phyloP scores from a whole-genome alignment of 768 basidiomycete genomes.

The Amanita muscaria region DNA sequence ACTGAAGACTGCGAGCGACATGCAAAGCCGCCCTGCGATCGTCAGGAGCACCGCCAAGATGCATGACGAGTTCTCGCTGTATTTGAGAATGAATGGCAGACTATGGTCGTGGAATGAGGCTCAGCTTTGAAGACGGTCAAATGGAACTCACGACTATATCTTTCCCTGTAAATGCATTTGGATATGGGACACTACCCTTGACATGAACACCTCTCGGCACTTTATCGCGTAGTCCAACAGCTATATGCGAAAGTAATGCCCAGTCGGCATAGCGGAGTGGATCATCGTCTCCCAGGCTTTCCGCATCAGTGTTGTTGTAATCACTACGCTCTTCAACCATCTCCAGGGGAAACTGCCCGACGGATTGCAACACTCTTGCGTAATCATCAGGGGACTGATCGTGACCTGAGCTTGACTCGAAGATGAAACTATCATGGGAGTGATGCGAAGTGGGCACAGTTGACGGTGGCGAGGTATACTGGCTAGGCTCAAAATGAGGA shows the following conservation, averaged over 20 bases:
- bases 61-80: constrained; percentile 71
- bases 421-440: not conserved
- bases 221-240: constrained; percentile 82
- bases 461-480: not conserved
- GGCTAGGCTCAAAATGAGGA: not conserved
- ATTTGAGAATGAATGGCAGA: constrained; percentile 85
- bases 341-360: constrained; percentile 5
- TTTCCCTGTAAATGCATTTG: constrained; percentile 86
- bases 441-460: not conserved
- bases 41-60: constrained; percentile 63
- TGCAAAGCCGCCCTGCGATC: constrained; percentile 80
- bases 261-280: constrained; percentile 80
- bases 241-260: constrained; percentile 79
- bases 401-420: constrained; percentile 1
- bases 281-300: constrained; percentile 44
- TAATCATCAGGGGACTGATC: constrained; percentile 1
- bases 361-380: not conserved
- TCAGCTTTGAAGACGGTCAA: not conserved
- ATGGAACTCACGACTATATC: constrained; percentile 71
- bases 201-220: constrained; percentile 82
- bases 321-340: not conserved
- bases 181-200: constrained; percentile 90
- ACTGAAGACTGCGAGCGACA: constrained; percentile 85
- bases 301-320: not conserved
- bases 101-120: constrained; percentile 27